Evolutionary conservation across 768 basidiomycete species (phyloP).

Genomic region (Naganishia vaughanmartiniae): DNA sequence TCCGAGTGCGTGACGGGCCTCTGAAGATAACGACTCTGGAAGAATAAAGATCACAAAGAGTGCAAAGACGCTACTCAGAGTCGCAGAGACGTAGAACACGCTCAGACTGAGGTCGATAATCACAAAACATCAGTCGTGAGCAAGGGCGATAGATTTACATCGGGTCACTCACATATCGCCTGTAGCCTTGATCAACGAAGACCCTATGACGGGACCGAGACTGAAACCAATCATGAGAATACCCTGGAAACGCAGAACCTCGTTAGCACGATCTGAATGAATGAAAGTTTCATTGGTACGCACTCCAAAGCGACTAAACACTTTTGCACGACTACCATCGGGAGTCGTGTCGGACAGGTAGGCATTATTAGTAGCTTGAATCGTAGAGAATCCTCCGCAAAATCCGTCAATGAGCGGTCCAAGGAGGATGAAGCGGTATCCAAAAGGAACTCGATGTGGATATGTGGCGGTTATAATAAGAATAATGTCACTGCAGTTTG

Average conservation of each 20-base stretch:
- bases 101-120: conserved; percentile 50
- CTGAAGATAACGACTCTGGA: conserved; percentile 61
- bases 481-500: conserved; percentile 63
- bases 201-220: conserved; percentile 70
- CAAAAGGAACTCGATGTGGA: conserved; percentile 60
- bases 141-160: not conserved
- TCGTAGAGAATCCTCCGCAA: conserved; percentile 72
- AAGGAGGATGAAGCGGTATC: conserved; percentile 68
- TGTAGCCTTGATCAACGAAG: conserved; percentile 63
- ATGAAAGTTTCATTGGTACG: not conserved
- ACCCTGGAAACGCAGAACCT: conserved; percentile 55
- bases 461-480: conserved; percentile 76
- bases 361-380: conserved; percentile 64
- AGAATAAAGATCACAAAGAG: conserved; percentile 65
- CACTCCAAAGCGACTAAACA: conserved; percentile 35
- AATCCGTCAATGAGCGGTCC: conserved; percentile 77
- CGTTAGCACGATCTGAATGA: not conserved
- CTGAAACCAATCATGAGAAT: conserved; percentile 75
- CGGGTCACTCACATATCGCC: conserved; percentile 51
- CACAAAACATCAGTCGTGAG: not conserved
- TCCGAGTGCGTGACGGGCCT: conserved; percentile 52
- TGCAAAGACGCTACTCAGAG: conserved; percentile 59
- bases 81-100: conserved; percentile 68
- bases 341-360: conserved; percentile 52
- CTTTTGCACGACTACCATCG: conserved; percentile 43